These are phyloP conservation scores for Rosa persica DNA, from an alignment of 306 rosid species.

Conservation along the genomic window DNA sequence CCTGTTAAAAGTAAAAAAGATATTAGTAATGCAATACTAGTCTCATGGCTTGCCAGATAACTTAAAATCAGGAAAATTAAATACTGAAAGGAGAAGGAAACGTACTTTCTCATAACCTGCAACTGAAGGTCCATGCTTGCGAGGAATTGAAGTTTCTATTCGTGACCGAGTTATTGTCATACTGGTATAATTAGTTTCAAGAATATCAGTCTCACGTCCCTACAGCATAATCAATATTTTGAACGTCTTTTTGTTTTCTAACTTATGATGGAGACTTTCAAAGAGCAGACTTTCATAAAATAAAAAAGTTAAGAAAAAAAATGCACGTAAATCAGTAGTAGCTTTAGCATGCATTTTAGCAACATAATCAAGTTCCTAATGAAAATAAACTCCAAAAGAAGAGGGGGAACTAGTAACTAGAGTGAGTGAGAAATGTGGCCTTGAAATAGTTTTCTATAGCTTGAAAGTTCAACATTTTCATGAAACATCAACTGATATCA, in stretches of 20 bases:
- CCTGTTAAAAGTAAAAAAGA: constrained; percentile 53
- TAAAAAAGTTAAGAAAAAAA: too few species aligned
- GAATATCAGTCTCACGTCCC: constrained; percentile 13
- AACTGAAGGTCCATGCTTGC: constrained; percentile 93
- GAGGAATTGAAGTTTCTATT: constrained; percentile 94
- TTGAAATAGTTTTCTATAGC: not conserved
- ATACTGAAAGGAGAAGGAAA: constrained; percentile 12
- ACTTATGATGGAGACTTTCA: not conserved
- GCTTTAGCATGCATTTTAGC: not conserved
- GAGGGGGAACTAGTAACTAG: not conserved
- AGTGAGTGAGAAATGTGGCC: not conserved
- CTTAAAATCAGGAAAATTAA: not conserved
- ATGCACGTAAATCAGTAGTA: too few species aligned
- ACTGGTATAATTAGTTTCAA: constrained; percentile 45
- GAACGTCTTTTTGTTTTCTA: not conserved
- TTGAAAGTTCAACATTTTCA: not conserved
- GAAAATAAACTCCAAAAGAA: not conserved
- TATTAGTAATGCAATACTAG: constrained; percentile 25
- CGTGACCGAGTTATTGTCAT: constrained; percentile 85
- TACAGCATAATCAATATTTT: not conserved
- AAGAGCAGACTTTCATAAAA: not conserved
- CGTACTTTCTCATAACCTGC: constrained; percentile 92
- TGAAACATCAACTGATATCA: constrained; percentile 1
- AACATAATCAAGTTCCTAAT: not conserved
- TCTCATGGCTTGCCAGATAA: constrained; percentile 8